Conservation (phyloP, 257 asterid genomes). For the Forsythia suspensa region DNA sequence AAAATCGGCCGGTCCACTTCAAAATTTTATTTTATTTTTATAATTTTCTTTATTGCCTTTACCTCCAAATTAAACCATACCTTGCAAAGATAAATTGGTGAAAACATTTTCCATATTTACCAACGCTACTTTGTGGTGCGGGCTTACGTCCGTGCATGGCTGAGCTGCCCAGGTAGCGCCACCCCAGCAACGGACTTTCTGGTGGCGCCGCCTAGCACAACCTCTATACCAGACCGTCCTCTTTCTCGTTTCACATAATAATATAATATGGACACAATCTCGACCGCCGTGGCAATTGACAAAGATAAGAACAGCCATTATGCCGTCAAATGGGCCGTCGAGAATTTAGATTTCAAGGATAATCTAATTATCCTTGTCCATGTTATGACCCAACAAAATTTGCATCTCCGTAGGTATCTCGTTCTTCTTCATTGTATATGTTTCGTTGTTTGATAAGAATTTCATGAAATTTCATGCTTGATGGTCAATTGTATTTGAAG, state of each 20-base stretch:
- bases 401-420: conserved; percentile 44
- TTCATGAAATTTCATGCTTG: too few species aligned
- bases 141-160: conserved; percentile 31
- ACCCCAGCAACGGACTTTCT: conserved; percentile 25
- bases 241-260: neutral
- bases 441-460: neutral
- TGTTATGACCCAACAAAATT: conserved; percentile 39
- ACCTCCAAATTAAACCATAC: neutral
- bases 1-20: too few species aligned
- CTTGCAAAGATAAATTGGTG: neutral
- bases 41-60: neutral
- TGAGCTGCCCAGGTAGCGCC: conserved; percentile 35
- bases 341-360: conserved; percentile 45
- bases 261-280: neutral
- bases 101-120: conserved; percentile 7
- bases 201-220: conserved; percentile 31
- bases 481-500: neutral
- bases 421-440: neutral
- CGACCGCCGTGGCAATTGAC: conserved; percentile 78
- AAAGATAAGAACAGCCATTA: conserved; percentile 80
- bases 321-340: conserved; percentile 90
- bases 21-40: too few species aligned
- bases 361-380: conserved; percentile 58
- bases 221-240: conserved; percentile 21
- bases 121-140: neutral